Evolutionary conservation across 345 rosid species (phyloP).

Genomic region (Moricandia arvensis): DNA sequence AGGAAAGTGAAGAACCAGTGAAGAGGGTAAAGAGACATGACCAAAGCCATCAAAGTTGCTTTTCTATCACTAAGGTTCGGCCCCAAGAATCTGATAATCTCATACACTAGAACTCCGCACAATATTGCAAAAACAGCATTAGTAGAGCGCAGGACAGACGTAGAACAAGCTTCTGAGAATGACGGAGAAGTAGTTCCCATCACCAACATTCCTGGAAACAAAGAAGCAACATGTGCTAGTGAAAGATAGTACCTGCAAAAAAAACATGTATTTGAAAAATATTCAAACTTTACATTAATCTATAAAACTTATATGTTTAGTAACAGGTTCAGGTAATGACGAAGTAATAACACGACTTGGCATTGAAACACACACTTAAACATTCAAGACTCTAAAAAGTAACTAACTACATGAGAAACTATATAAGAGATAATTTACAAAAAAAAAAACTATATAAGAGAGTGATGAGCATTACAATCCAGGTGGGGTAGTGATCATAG

Average conservation of each 20-base stretch:
- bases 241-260: slow-evolving; percentile 83
- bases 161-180: slow-evolving; percentile 58
- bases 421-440: too few relatives aligned
- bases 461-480: slow-evolving; percentile 57
- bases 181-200: slow-evolving; percentile 33
- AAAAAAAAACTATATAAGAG: too few relatives aligned
- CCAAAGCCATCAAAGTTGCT: slow-evolving; percentile 54
- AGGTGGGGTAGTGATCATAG: slow-evolving; percentile 99
- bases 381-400: background rate
- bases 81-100: slow-evolving; percentile 60
- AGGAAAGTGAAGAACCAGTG: slow-evolving; percentile 96
- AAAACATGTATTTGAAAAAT: slow-evolving; percentile 14
- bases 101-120: slow-evolving; percentile 67
- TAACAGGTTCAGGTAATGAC: background rate
- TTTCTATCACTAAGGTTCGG: slow-evolving; percentile 57
- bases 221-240: slow-evolving; percentile 65
- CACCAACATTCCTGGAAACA: slow-evolving; percentile 65
- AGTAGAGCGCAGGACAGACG: slow-evolving; percentile 58
- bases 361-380: background rate
- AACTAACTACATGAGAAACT: background rate
- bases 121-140: slow-evolving; percentile 67
- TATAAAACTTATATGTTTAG: background rate
- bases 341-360: background rate
- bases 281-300: background rate
- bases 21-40: slow-evolving; percentile 74